phyloP scores from a whole-genome alignment of 306 rosid species.

The Dalbergia cochinchinensis region DNA sequence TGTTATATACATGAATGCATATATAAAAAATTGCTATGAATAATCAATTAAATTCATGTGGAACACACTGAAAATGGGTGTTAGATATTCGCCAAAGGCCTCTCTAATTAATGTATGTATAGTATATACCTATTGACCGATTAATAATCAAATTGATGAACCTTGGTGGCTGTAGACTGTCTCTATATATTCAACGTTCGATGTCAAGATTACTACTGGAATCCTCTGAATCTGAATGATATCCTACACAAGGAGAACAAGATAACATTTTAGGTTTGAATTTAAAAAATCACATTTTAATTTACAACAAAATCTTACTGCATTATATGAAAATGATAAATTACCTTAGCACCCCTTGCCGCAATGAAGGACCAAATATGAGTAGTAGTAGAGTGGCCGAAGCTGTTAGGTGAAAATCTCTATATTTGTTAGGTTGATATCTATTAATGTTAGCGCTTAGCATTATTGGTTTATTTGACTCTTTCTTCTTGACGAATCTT shows the following conservation, averaged over 20 bases:
- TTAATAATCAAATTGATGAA: not conserved
- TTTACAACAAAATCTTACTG: not conserved
- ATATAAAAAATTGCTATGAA: not conserved
- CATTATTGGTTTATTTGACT: conserved; percentile 46
- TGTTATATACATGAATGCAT: not conserved
- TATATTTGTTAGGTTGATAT: not conserved
- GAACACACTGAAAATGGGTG: not conserved
- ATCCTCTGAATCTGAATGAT: conserved; percentile 30
- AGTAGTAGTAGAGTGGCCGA: not conserved
- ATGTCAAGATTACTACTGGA: not conserved
- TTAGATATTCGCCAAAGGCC: not conserved
- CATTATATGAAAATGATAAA: not conserved
- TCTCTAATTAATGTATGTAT: not conserved
- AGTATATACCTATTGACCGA: not conserved
- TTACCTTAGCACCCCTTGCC: conserved; percentile 38
- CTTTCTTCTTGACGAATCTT: conserved; percentile 65
- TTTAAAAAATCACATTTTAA: not conserved
- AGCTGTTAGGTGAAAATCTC: conserved; percentile 10
- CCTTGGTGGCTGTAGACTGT: not conserved
- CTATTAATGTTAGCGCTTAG: not conserved
- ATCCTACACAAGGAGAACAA: conserved; percentile 13
- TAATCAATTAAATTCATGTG: not conserved
- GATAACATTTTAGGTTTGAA: not conserved
- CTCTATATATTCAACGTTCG: not conserved
- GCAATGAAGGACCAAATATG: not conserved